A percentile compares a stretch with the other conserved stretches of the same genome.
phyloP scores from a whole-genome alignment of 805 yeast genomes.

The Cyberlindnera samutprakarnensis region DNA sequence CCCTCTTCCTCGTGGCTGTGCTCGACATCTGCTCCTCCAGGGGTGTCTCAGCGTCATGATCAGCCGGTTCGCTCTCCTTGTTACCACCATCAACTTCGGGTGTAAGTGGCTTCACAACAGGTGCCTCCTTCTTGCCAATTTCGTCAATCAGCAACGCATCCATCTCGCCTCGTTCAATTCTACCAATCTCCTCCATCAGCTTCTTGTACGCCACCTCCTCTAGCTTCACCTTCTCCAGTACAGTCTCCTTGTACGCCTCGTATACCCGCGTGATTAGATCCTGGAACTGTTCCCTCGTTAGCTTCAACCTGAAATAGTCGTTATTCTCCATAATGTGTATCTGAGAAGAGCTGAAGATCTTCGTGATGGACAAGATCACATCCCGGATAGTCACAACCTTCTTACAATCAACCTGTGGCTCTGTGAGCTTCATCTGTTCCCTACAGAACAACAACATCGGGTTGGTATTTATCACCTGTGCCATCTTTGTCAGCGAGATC shows the following conservation, averaged over 20 bases:
- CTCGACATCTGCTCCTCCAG: too few species aligned
- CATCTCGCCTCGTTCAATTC: constrained; percentile 17
- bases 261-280: constrained; percentile 7
- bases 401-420: constrained; percentile 2
- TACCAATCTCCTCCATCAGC: constrained; percentile 8
- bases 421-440: constrained; percentile 5
- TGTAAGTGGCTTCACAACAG: not conserved
- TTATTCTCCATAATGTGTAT: constrained; percentile 18
- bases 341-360: constrained; percentile 15
- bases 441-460: constrained; percentile 10
- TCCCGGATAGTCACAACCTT: constrained; percentile 14
- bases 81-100: not conserved
- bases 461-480: constrained; percentile 16
- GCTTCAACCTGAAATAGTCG: constrained; percentile 18
- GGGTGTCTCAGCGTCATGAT: not conserved
- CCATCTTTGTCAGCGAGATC: constrained; percentile 16
- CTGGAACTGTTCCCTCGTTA: constrained; percentile 15
- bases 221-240: constrained; percentile 5
- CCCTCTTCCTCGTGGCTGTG: constrained; percentile 1
- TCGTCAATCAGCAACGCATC: constrained; percentile 14
- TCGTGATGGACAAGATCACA: constrained; percentile 20
- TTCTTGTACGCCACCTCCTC: constrained; percentile 11
- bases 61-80: constrained; percentile 8
- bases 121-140: constrained; percentile 1
- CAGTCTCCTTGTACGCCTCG: constrained; percentile 6